phyloP scores from a whole-genome alignment of 2,329 filamentous ascomycete species.

The Pseudogymnoascus sp. region DNA sequence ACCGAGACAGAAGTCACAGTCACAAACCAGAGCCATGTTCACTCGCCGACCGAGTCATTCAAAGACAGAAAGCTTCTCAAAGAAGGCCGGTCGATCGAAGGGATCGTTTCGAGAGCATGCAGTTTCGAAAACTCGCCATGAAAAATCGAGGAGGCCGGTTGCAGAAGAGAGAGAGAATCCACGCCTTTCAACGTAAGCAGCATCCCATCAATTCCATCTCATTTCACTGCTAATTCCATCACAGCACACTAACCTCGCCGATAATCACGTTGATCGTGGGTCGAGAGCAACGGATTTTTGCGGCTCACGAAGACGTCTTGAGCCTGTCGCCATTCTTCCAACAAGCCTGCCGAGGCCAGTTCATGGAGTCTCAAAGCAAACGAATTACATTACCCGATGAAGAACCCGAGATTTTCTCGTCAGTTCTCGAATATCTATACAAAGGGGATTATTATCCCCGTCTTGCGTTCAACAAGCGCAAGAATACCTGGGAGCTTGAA shows the following conservation, averaged over 20 bases:
- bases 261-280: conserved; percentile 77
- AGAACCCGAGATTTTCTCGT: conserved; percentile 84
- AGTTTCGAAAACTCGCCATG: conserved; percentile 27
- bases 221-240: neutral
- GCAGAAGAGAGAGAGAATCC: conserved; percentile 18
- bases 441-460: conserved; percentile 90
- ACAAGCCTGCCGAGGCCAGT: conserved; percentile 53
- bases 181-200: conserved; percentile 19
- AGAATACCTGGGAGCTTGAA: conserved; percentile 77
- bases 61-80: conserved; percentile 27
- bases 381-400: conserved; percentile 76
- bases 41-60: conserved; percentile 16
- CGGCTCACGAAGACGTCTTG: conserved; percentile 82
- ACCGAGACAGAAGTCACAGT: neutral
- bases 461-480: conserved; percentile 71
- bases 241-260: conserved; percentile 51
- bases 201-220: neutral
- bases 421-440: conserved; percentile 83
- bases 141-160: conserved; percentile 22
- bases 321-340: conserved; percentile 72
- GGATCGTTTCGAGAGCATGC: conserved; percentile 29
- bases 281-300: conserved; percentile 78
- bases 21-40: conserved; percentile 13
- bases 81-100: conserved; percentile 20
- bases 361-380: conserved; percentile 53